Percentiles rank a stretch among this genome's conserved stretches.
phyloP scores from a whole-genome alignment of 257 asterid genomes.

The Plantago major region DNA sequence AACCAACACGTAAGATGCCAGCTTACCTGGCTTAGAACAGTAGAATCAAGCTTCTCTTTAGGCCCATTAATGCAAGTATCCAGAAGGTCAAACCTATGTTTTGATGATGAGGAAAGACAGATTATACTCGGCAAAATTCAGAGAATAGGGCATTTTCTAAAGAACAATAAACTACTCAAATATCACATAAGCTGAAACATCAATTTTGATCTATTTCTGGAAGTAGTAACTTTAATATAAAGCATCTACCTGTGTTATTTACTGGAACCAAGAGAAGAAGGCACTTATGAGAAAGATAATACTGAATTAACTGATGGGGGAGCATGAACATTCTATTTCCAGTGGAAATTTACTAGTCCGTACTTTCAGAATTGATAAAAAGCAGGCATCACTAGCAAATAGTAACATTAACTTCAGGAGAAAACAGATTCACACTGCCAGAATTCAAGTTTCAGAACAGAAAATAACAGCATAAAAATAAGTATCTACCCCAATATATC shows the following conservation, averaged over 20 bases:
- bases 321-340: too few relatives aligned
- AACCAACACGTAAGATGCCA: not conserved
- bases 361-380: not conserved
- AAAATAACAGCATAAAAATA: not conserved
- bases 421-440: not conserved
- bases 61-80: conserved; percentile 92
- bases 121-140: too few relatives aligned
- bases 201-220: too few relatives aligned
- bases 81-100: conserved; percentile 74
- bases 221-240: too few relatives aligned
- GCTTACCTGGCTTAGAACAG: conserved; percentile 94
- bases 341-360: too few relatives aligned
- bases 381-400: not conserved
- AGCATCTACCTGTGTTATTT: too few relatives aligned
- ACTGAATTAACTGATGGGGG: too few relatives aligned
- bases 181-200: conserved; percentile 2
- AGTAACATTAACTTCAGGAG: not conserved
- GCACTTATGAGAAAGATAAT: too few relatives aligned
- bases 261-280: too few relatives aligned
- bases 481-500: conserved; percentile 71
- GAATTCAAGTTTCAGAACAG: not conserved
- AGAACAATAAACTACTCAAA: not conserved
- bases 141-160: too few relatives aligned
- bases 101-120: not conserved
- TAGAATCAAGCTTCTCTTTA: conserved; percentile 87